A percentile compares a stretch with the other conserved stretches of the same genome.
These are phyloP conservation scores for Neocatenulostroma microsporum DNA, from an alignment of 2,329 filamentous ascomycete genomes.

Conservation along the genomic window DNA sequence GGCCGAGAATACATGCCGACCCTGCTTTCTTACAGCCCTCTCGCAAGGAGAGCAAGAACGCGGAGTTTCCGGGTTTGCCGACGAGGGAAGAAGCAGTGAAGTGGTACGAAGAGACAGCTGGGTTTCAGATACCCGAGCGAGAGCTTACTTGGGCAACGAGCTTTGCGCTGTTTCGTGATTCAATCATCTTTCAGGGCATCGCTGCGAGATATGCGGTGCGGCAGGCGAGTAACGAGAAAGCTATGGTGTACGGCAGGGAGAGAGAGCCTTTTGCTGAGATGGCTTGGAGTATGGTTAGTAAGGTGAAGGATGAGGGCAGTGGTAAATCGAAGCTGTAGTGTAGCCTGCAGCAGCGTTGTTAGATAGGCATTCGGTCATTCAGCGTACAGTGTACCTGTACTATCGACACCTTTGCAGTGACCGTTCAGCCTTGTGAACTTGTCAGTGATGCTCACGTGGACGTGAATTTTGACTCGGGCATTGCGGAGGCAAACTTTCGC, in stretches of 20 bases:
- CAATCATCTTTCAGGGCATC: slow-evolving; percentile 76
- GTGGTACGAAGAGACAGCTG: slow-evolving; percentile 62
- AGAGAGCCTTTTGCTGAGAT: slow-evolving; percentile 66
- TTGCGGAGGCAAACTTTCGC: slow-evolving; percentile 1
- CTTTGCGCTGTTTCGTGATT: slow-evolving; percentile 53
- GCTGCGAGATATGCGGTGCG: slow-evolving; percentile 75
- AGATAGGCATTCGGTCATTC: too few species aligned
- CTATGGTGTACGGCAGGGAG: slow-evolving; percentile 61
- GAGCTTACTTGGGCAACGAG: slow-evolving; percentile 58
- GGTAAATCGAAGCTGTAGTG: slow-evolving; percentile 17
- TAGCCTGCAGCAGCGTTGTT: too few species aligned
- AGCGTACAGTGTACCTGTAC: too few species aligned
- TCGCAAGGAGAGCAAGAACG: slow-evolving; percentile 33
- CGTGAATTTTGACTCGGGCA: slow-evolving; percentile 4
- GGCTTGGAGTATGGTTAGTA: slow-evolving; percentile 65
- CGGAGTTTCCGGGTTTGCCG: slow-evolving; percentile 62
- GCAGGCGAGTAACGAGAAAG: slow-evolving; percentile 83
- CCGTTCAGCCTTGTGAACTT: too few species aligned
- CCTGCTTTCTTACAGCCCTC: slow-evolving; percentile 31
- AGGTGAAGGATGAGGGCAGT: slow-evolving; percentile 31
- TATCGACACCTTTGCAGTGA: too few species aligned
- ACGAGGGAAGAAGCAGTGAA: slow-evolving; percentile 49
- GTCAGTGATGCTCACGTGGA: too few species aligned
- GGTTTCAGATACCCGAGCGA: slow-evolving; percentile 57
- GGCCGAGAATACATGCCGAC: slow-evolving; percentile 21